Base-by-base conservation (phyloP, 1,284 basidiomycete species). In the Leccinum angustisporum region DNA sequence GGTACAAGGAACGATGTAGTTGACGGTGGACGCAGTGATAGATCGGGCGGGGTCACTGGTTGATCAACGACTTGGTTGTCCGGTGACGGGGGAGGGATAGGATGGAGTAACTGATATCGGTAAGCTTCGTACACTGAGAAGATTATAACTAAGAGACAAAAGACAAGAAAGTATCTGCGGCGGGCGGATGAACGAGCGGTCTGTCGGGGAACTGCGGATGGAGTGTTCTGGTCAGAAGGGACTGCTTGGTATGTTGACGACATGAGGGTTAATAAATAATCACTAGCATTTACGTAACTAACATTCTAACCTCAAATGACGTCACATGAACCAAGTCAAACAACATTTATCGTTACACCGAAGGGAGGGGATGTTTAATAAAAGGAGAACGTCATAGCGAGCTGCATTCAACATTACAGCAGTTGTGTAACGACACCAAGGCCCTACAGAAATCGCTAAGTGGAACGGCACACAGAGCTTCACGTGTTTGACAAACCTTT, bases 401-500 rank as follows among this genome's bases (percentile, higher is more conserved):
- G 31, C 30, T 36, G 31, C 21, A n/a, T 25, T 55, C 16, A n/a
- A 38, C 4, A 27, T 38, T 21, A 79, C 65, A 80, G 53, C 51
- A 80, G 61, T 58, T 72, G 72, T 18, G 79, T 81, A 50, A 80
- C 72, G 5, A 81, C 80, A 25, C 79, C 79, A 59, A 80, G 76
- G 16, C 79, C 80, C 79, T 80, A 56, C 2, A 40, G 54, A 3
- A 34, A 21, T 54, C 5, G 18, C 6, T 64, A 5, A 64, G 62
- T 53, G 21, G 52, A 46, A 18, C 40, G n/a, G 11, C 46, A 43
- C 11, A 30, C 2, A 10, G 14, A 33, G 9, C 6, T 57, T 56
- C 30, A 58, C 13, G 27, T 50, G 30, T 50, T 58, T 27, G 31
- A 61, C 76, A 25, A 58, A 91, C 93, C 81, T 96, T 97, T 1